Percentiles rank a stretch among this genome's conserved stretches.
Evolutionary conservation across 768 basidiomycete species (phyloP).

Genomic region (Collybiopsis luxurians): DNA sequence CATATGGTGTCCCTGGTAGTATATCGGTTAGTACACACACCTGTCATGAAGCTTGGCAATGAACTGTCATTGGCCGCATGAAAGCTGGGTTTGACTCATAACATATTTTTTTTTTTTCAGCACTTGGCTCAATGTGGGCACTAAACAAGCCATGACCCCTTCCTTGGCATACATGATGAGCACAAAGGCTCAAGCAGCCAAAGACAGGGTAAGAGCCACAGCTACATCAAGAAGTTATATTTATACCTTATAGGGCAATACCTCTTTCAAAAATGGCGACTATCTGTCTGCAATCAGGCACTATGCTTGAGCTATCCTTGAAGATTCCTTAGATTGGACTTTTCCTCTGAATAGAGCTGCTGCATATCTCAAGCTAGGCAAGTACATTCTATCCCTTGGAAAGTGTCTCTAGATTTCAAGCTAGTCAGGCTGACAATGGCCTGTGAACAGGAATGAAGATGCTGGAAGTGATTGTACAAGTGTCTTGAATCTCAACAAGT

Average conservation of each 20-base stretch:
- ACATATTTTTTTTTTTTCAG: no score
- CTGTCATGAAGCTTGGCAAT: no score
- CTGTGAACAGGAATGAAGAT: conserved; percentile 63
- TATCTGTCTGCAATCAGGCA: conserved; percentile 80
- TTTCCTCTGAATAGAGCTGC: conserved; percentile 87
- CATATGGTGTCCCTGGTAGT: no score
- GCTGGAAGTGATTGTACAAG: conserved; percentile 78
- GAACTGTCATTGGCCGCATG: no score
- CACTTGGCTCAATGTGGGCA: no score
- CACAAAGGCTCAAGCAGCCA: not conserved
- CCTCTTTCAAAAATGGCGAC: conserved; percentile 79
- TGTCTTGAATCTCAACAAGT: conserved; percentile 50
- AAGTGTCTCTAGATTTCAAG: no score
- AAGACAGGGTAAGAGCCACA: not conserved
- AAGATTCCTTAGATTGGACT: conserved; percentile 69
- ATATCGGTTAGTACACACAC: no score
- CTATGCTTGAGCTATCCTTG: conserved; percentile 78
- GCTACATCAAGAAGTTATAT: not conserved
- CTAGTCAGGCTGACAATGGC: no score
- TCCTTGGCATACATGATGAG: not conserved
- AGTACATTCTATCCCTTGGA: conserved; percentile 62
- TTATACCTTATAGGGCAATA: conserved; percentile 65
- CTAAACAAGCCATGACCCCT: no score
- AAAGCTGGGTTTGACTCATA: no score
- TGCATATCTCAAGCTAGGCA: conserved; percentile 91